Percentiles rank a stretch among this genome's conserved stretches.
phyloP scores from a whole-genome alignment of 2,329 filamentous ascomycete genomes.

The Microdochium bolleyi region DNA sequence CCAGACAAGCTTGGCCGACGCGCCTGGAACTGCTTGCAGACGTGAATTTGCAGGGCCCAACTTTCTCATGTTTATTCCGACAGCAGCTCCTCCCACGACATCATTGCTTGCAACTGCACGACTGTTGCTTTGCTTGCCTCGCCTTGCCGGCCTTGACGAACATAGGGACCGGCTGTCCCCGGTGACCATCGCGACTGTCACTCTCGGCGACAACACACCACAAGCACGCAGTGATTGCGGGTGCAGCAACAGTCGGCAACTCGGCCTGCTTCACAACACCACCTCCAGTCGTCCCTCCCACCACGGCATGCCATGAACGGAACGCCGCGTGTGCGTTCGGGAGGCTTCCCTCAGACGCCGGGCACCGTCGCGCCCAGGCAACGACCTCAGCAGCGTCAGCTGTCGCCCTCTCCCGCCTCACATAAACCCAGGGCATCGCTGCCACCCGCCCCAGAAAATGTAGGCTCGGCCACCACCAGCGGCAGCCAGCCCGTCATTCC shows the following conservation, averaged over 20 bases:
- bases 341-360: conserved; percentile 72
- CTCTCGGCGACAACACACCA: not conserved
- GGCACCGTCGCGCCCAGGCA: conserved; percentile 34
- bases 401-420: conserved; percentile 12
- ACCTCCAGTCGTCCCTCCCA: not conserved
- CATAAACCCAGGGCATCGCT: conserved; percentile 18
- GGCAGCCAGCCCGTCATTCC: conserved; percentile 64
- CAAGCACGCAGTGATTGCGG: not conserved
- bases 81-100: no score
- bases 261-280: not conserved
- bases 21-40: no score
- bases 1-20: no score
- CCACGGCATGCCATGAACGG: conserved; percentile 53
- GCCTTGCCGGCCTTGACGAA: no score
- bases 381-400: conserved; percentile 16
- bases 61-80: no score
- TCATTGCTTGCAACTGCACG: no score
- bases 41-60: no score
- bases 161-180: no score
- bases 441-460: conserved; percentile 39
- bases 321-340: conserved; percentile 76
- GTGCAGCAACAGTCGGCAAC: not conserved
- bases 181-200: not conserved
- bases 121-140: no score
- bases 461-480: conserved; percentile 11